Percentiles rank a stretch among this genome's conserved stretches.
These are phyloP conservation scores for Pseudocercospora ulei DNA, from an alignment of 2,329 filamentous ascomycete genomes.

Conservation along the genomic window DNA sequence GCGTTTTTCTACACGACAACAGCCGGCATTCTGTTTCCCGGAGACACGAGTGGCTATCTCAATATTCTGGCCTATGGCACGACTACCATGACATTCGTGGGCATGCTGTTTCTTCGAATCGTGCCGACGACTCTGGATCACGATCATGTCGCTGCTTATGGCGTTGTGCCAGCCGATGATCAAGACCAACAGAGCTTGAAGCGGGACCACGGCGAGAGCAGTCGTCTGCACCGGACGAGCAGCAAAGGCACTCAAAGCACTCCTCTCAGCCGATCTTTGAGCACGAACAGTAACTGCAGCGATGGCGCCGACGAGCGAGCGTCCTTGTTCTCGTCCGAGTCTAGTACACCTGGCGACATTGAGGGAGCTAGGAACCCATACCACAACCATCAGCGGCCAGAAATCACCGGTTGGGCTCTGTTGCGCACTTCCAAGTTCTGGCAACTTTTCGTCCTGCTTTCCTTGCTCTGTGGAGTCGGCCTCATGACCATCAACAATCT, in stretches of 20 bases:
- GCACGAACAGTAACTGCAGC: slow-evolving; percentile 12
- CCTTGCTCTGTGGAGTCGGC: slow-evolving; percentile 81
- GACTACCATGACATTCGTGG: slow-evolving; percentile 60
- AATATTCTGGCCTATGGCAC: slow-evolving; percentile 72
- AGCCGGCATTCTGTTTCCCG: slow-evolving; percentile 67
- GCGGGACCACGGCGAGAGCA: slow-evolving; percentile 16
- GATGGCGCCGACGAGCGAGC: slow-evolving; percentile 67
- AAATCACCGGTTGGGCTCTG: slow-evolving; percentile 76
- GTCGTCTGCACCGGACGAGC: slow-evolving; percentile 17
- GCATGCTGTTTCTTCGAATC: slow-evolving; percentile 77
- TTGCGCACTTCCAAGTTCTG: slow-evolving; percentile 70
- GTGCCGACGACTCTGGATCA: slow-evolving; percentile 43
- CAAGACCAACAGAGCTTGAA: slow-evolving; percentile 15
- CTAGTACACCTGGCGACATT: slow-evolving; percentile 46
- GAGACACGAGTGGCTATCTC: slow-evolving; percentile 72
- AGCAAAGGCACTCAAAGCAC: slow-evolving; percentile 7
- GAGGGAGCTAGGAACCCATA: slow-evolving; percentile 33
- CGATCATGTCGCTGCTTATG: slow-evolving; percentile 44
- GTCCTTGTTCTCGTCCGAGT: slow-evolving; percentile 56
- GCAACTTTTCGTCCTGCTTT: slow-evolving; percentile 81
- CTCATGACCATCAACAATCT: slow-evolving; percentile 99
- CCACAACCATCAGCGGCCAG: slow-evolving; percentile 62
- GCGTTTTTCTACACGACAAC: slow-evolving; percentile 90
- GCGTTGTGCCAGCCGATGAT: slow-evolving; percentile 44
- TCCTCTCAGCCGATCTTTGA: slow-evolving; percentile 9